Evolutionary conservation across 1,284 basidiomycete genomes (phyloP).

Genomic region (Trichosporon faecale): DNA sequence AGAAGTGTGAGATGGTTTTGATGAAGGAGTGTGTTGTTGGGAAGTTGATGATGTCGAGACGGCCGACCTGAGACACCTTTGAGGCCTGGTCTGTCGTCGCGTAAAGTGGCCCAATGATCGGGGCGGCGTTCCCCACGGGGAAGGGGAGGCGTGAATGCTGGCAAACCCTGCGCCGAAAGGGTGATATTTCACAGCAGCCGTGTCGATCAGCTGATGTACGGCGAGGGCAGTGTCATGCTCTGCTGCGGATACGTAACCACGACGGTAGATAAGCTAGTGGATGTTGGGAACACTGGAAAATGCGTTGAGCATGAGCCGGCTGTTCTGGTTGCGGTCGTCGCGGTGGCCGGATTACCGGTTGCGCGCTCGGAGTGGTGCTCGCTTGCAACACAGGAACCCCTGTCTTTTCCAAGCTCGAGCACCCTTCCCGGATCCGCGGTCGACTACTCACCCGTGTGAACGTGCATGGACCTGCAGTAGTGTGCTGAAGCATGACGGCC

Average conservation of each 20-base stretch:
- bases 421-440: not conserved
- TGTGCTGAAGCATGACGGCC: not conserved
- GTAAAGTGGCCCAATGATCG: not conserved
- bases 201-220: not conserved
- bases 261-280: not conserved
- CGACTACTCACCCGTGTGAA: not conserved
- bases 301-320: not conserved
- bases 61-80: no score
- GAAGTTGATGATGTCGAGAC: not conserved
- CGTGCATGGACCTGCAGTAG: not conserved
- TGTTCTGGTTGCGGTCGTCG: not conserved
- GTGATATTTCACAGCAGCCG: not conserved
- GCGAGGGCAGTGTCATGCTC: not conserved
- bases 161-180: not conserved
- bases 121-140: slow-evolving; percentile 4
- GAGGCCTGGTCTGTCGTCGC: no score
- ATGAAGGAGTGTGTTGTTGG: not conserved
- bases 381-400: not conserved
- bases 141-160: not conserved
- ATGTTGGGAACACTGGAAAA: not conserved
- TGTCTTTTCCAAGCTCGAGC: not conserved
- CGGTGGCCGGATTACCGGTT: not conserved
- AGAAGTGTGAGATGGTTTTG: no score
- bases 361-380: not conserved
- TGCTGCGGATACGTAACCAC: not conserved